Conservation (phyloP, 257 asterid species). For the Anisodus tanguticus region DNA sequence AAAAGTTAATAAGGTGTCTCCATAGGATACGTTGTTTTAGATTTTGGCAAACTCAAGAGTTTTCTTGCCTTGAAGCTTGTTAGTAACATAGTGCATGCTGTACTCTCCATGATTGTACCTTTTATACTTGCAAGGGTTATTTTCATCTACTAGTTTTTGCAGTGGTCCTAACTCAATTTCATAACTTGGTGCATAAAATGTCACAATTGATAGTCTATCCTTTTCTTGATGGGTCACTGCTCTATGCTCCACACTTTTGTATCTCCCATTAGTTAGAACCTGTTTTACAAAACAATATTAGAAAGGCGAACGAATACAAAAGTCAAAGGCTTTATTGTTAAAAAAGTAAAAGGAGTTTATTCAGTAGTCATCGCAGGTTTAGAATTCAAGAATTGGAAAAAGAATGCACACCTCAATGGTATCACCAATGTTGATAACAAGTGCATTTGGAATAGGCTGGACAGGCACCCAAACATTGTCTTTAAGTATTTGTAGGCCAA, state of each 20-base stretch:
- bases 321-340: too few relatives aligned
- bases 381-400: too few relatives aligned
- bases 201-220: constrained; percentile 86
- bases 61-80: constrained; percentile 92
- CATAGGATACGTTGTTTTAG: not conserved
- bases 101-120: constrained; percentile 96
- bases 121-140: constrained; percentile 68
- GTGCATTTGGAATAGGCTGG: constrained; percentile 79
- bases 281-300: constrained; percentile 34
- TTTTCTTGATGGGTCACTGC: constrained; percentile 82
- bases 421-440: constrained; percentile 91
- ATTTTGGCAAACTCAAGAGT: constrained; percentile 78
- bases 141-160: constrained; percentile 55
- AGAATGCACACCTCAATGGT: constrained; percentile 70
- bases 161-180: constrained; percentile 80
- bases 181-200: constrained; percentile 95
- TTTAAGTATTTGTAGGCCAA: constrained; percentile 85
- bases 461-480: constrained; percentile 69
- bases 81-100: constrained; percentile 85
- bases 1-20: constrained; percentile 7
- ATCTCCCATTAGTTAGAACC: constrained; percentile 87
- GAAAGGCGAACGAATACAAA: not conserved
- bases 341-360: too few relatives aligned
- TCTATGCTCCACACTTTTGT: constrained; percentile 96
- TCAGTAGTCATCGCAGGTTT: too few relatives aligned